phyloP scores from a whole-genome alignment of 2,329 filamentous ascomycete species.

The Botrytis medusae region DNA sequence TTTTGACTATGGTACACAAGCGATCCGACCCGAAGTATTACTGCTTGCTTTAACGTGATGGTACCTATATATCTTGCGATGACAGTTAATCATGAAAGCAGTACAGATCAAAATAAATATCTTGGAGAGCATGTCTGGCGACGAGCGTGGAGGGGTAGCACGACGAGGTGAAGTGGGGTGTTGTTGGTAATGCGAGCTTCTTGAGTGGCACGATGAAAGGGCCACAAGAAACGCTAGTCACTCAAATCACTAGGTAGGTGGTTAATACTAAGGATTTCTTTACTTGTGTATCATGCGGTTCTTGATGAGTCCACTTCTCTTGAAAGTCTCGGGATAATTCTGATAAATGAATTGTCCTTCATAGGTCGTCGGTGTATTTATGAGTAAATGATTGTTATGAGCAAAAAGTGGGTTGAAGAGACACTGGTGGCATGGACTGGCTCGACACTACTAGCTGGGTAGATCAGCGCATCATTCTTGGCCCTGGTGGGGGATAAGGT shows the following conservation, averaged over 20 bases:
- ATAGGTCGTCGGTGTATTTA: background rate
- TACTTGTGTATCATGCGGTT: background rate
- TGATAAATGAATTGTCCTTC: background rate
- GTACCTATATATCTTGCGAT: background rate
- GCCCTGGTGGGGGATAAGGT: background rate
- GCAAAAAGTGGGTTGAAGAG: background rate
- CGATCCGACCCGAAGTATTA: background rate
- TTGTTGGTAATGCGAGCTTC: conserved; percentile 8
- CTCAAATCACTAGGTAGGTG: background rate
- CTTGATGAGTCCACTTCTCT: background rate
- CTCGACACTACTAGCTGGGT: background rate
- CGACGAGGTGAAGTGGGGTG: background rate
- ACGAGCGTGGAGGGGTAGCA: background rate
- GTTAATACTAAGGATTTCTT: background rate
- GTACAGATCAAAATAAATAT: background rate
- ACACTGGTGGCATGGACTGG: background rate
- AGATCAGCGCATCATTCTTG: background rate
- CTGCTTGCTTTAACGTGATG: background rate
- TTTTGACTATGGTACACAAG: background rate
- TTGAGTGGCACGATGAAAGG: conserved; percentile 12
- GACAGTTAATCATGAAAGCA: background rate
- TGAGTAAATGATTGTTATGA: background rate
- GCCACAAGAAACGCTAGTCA: background rate
- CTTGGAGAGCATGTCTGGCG: background rate
- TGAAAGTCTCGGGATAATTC: background rate